Evolutionary conservation across 2,329 filamentous ascomycete genomes (phyloP).

Genomic region (Atkinsonella texensis): DNA sequence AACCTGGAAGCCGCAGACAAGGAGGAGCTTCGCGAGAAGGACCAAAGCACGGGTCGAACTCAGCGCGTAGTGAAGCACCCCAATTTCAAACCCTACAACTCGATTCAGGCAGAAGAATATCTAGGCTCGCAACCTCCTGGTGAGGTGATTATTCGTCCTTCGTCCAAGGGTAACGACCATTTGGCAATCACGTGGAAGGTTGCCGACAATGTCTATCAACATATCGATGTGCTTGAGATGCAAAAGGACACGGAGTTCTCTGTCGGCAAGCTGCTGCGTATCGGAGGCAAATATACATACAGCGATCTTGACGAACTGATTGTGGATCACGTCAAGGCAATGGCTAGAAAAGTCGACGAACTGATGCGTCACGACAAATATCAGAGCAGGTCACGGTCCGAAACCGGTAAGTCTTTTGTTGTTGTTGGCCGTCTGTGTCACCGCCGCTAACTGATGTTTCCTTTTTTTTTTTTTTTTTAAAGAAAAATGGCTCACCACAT

Average conservation of each 20-base stretch:
- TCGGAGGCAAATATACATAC: conserved; percentile 83
- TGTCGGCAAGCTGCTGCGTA: conserved; percentile 72
- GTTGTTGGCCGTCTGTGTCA: background rate
- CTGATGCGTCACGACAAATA: conserved; percentile 92
- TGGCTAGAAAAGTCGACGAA: conserved; percentile 96
- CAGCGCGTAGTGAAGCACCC: conserved; percentile 97
- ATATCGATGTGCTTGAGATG: conserved; percentile 92
- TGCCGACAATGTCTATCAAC: conserved; percentile 88
- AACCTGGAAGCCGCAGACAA: conserved; percentile 68
- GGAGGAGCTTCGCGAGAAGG: conserved; percentile 75
- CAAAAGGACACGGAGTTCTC: conserved; percentile 97
- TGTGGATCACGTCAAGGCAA: conserved; percentile 91
- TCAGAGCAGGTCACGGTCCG: conserved; percentile 65
- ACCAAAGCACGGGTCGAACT: conserved; percentile 70
- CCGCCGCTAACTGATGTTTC: conserved; percentile 9
- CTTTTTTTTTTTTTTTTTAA: background rate
- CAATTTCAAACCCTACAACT: conserved; percentile 87
- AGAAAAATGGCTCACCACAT: conserved; percentile 74
- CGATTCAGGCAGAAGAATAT: conserved; percentile 84
- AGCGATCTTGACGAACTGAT: conserved; percentile 95
- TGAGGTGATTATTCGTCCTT: conserved; percentile 90
- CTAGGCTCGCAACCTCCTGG: conserved; percentile 75
- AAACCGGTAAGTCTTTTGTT: conserved; percentile 60
- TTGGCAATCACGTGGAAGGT: conserved; percentile 98
- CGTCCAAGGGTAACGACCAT: conserved; percentile 90